Conservation (phyloP, 768 basidiomycete genomes). For the Leccinum incarnatum region DNA sequence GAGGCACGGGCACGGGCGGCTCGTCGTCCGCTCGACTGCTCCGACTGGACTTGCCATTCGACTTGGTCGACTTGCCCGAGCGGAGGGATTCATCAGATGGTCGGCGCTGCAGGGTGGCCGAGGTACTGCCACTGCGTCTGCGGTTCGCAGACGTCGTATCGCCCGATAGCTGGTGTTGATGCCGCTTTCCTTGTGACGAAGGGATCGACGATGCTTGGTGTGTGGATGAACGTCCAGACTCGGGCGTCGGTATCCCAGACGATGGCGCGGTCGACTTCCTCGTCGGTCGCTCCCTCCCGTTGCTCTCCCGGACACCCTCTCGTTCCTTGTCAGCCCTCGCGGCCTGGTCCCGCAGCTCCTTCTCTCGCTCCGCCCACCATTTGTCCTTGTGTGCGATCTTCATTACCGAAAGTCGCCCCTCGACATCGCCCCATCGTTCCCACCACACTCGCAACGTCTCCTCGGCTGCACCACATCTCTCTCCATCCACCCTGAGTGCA, state of each 20-base stretch:
- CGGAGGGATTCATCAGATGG: slow-evolving; percentile 41
- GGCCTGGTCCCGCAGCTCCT: slow-evolving; percentile 20
- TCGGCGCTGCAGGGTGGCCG: slow-evolving; percentile 25
- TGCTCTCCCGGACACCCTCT: slow-evolving; percentile 8
- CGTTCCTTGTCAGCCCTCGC: slow-evolving; percentile 19
- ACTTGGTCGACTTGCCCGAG: slow-evolving; percentile 37
- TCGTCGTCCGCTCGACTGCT: slow-evolving; percentile 27
- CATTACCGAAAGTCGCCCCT: slow-evolving; percentile 42
- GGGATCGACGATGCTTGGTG: slow-evolving; percentile 26
- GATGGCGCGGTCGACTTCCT: slow-evolving; percentile 19
- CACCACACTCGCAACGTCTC: slow-evolving; percentile 77
- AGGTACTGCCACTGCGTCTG: slow-evolving; percentile 29
- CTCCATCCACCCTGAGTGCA: slow-evolving; percentile 68
- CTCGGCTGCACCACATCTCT: slow-evolving; percentile 59
- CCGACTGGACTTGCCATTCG: slow-evolving; percentile 31
- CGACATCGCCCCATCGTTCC: slow-evolving; percentile 65
- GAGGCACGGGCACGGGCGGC: slow-evolving; percentile 32
- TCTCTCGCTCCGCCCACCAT: slow-evolving; percentile 33
- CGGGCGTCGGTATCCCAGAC: slow-evolving; percentile 13
- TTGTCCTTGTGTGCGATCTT: slow-evolving; percentile 36
- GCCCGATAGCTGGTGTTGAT: slow-evolving; percentile 31
- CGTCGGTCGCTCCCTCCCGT: slow-evolving; percentile 15
- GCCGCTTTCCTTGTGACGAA: slow-evolving; percentile 19
- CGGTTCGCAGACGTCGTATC: slow-evolving; percentile 21
- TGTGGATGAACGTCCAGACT: slow-evolving; percentile 25